Evolutionary conservation across 176 grass and related monocot genomes (phyloP), one percentile per base, ranked within the genome.

Genomic region (Ampelocalamus luodianensis): DNA sequence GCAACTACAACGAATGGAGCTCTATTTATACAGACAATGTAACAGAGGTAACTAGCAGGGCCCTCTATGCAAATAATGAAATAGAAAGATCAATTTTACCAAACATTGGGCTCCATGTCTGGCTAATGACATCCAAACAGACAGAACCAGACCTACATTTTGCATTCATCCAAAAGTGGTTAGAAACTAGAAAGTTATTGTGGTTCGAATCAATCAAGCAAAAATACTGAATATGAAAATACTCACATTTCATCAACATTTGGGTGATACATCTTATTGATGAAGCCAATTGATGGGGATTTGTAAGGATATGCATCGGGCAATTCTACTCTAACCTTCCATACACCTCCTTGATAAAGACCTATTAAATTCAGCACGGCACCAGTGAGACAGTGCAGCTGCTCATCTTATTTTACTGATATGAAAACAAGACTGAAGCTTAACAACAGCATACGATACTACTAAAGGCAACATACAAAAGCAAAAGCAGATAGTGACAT

Each of bases 61-160:
- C 8, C 27, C 18, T 16, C 6, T 37, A 50, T n/a, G n/a, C 56
- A 66, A 77, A 11, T 14, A 67, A 49, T 62, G 65, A 80, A 18
- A 44, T 17, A 14, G 49, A 65, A 5, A 45, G 23, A 29, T 67
- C 18, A 74, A 71, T 10, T 48, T 86, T 88, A 97, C 95, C 95
- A 83, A 95, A 97, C 95, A 97, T 97, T 24, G 95, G 95, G 56
- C 95, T 97, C 95, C 95, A 97, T 51, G 95, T 95, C 85, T 97
- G 95, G 89, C 93, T 97, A 32, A 95, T 97, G 79, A 97, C 93
- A 85, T 97, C 95, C 93, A 97, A 91, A 59, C 93, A 97, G 76
- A 97, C 91, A 29, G 95, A 97, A 67, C 95, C 91, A 66, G 95
- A 97, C 91, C 95, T 97, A 29, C 76, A 88, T 82, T 84, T 42